Base-by-base conservation (phyloP, 75 land plant genomes). In the Cupressus sempervirens region DNA sequence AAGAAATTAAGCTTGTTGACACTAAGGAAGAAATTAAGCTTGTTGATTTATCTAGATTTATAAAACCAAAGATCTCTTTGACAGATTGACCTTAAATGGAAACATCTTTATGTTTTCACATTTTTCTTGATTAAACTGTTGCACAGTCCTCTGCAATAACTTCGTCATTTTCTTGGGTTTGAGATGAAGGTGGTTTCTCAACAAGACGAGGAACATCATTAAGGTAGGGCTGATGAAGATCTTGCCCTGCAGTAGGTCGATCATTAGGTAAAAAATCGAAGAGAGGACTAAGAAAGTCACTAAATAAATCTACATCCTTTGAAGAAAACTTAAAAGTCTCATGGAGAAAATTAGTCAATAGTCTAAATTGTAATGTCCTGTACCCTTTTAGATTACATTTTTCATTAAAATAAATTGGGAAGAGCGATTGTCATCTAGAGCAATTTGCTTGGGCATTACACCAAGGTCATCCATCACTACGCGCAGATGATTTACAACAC, bases 201-300 rank as follows among this genome's bases (percentile, higher is more conserved):
- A 74, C 86, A 35, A 81, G 50, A 0, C 53, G 54, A 4, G 90
- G 92, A 0, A 88, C 91, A 13, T 83, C 84, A 79, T 80, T 90
- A 9, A 96, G 67, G 96, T 96, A 96, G 43, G 94, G 93, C 86
- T 94, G 98, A 18, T 34, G 72, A 73, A 96, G 90, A 79, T 92
- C 88, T 56, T 94, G 90, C 35, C 74, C 88, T 9, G 98, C 96
- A 23, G 93, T 91, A 1, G 95, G 95, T 14, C 96, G 88, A 81
- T 93, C 94, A 40, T 92, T 93, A 18, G 98, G 96, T 8, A 73
- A 91, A 84, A 96, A 91, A 86, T 96, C 93, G 2, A 94, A 85
- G 58, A 96, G 75, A n/a, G 95, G 96, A 32, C 89, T 68, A 18
- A 96, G 91, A 83, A 96, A 96, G 52, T 91, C 90, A 4, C 93